Conservation (phyloP, 2,329 filamentous ascomycete species). For the Diplodia seriata region DNA sequence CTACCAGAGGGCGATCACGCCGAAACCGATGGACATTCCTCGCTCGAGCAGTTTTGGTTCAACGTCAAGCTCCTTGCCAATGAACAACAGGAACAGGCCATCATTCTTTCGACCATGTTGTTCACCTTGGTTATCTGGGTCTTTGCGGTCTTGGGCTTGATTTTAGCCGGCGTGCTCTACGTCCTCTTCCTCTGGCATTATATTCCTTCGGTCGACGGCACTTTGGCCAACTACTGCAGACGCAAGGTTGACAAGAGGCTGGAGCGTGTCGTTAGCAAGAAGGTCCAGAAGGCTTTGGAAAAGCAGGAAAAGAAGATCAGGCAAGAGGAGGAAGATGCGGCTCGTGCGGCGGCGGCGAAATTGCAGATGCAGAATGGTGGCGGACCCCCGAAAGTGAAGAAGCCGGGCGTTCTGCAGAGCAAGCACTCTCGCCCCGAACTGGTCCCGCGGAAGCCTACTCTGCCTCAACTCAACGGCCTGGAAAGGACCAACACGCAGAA, state of each 20-base stretch:
- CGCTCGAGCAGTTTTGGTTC: slow-evolving; percentile 77
- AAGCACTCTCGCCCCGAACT: slow-evolving; percentile 45
- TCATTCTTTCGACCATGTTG: slow-evolving; percentile 88
- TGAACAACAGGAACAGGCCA: slow-evolving; percentile 76
- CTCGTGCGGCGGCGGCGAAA: slow-evolving; percentile 34
- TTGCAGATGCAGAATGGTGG: slow-evolving; percentile 56
- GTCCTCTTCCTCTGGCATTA: slow-evolving; percentile 91
- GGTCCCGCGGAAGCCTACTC: slow-evolving; percentile 25
- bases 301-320: slow-evolving; percentile 68
- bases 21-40: slow-evolving; percentile 64
- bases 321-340: slow-evolving; percentile 58
- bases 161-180: slow-evolving; percentile 80
- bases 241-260: slow-evolving; percentile 89
- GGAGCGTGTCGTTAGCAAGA: slow-evolving; percentile 81
- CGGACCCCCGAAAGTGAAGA: slow-evolving; percentile 36
- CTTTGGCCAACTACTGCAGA: slow-evolving; percentile 83
- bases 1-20: slow-evolving; percentile 65
- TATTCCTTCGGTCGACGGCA: slow-evolving; percentile 81
- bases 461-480: slow-evolving; percentile 21
- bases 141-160: slow-evolving; percentile 74
- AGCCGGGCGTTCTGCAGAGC: slow-evolving; percentile 42
- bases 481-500: slow-evolving; percentile 19
- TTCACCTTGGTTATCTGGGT: slow-evolving; percentile 92
- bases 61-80: slow-evolving; percentile 78
- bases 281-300: slow-evolving; percentile 86